phyloP scores from a whole-genome alignment of 441 rosid species.

The Euphorbia schlechtendalii region DNA sequence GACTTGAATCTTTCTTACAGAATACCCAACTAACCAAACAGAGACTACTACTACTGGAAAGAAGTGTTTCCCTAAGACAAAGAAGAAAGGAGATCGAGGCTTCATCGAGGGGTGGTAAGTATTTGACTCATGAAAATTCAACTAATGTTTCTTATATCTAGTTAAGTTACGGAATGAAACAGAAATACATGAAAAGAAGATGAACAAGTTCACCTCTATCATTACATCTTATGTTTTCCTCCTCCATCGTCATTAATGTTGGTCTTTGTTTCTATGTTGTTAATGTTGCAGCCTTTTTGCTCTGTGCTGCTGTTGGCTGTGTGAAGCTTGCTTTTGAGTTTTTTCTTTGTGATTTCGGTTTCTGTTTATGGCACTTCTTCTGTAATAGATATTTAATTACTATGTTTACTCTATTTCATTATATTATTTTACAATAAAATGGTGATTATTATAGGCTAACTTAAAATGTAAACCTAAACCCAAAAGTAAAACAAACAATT shows the following conservation, averaged over 20 bases:
- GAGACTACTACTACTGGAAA: conserved; percentile 26
- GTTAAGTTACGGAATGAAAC: too few relatives aligned
- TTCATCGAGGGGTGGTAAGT: conserved; percentile 58
- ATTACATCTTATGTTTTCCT: background rate
- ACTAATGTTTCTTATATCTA: background rate
- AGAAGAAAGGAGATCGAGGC: conserved; percentile 54
- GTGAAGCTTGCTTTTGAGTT: conserved; percentile 44
- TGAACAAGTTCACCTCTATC: background rate
- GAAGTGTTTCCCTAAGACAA: conserved; percentile 26
- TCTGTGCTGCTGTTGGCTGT: conserved; percentile 66
- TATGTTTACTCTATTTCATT: too few relatives aligned
- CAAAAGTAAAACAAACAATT: too few relatives aligned
- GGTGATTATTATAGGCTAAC: too few relatives aligned
- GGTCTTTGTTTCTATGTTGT: background rate
- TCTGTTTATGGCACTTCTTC: background rate
- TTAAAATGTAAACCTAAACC: too few relatives aligned
- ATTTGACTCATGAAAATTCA: background rate
- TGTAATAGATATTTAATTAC: background rate
- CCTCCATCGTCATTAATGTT: background rate
- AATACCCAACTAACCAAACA: conserved; percentile 24
- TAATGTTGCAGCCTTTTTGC: conserved; percentile 43
- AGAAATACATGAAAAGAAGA: background rate
- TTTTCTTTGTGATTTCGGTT: background rate
- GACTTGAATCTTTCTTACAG: conserved; percentile 12
- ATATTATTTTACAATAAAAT: too few relatives aligned